These are phyloP conservation scores for Lactarius pseudohatsudake DNA, from an alignment of 768 basidiomycete species.

Conservation along the genomic window DNA sequence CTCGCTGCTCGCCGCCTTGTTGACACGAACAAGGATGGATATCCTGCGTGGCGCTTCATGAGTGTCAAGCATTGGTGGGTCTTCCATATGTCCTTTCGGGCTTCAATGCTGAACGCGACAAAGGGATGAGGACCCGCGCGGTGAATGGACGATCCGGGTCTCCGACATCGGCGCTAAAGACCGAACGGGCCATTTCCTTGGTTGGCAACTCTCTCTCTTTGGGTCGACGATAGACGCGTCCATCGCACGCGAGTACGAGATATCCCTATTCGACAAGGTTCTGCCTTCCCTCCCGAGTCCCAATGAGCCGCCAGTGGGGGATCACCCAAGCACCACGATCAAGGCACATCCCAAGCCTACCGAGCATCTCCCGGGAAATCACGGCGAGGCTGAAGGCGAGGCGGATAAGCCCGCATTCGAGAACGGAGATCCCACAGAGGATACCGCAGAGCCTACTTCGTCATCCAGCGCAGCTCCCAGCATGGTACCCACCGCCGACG, in stretches of 20 bases:
- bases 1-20: constrained; percentile 68
- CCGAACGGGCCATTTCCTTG: constrained; percentile 67
- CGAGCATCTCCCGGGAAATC: constrained; percentile 81
- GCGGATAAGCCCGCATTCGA: constrained; percentile 70
- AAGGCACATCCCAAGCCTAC: constrained; percentile 84
- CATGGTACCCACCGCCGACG: constrained; percentile 62
- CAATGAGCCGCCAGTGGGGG: constrained; percentile 30
- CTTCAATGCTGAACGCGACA: constrained; percentile 26
- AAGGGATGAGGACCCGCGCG: constrained; percentile 92
- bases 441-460: constrained; percentile 30
- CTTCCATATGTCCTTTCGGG: constrained; percentile 10
- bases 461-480: constrained; percentile 26
- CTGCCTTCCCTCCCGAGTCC: constrained; percentile 44
- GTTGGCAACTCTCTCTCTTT: constrained; percentile 94
- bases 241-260: constrained; percentile 59
- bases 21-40: constrained; percentile 70
- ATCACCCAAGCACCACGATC: constrained; percentile 43
- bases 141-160: constrained; percentile 87
- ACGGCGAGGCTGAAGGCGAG: constrained; percentile 77
- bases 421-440: constrained; percentile 35
- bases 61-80: constrained; percentile 93
- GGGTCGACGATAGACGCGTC: constrained; percentile 78
- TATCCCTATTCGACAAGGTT: constrained; percentile 52
- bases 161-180: constrained; percentile 68
- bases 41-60: constrained; percentile 98